These are phyloP conservation scores for Hyaloperonospora arabidopsidis DNA, from an alignment of 352 stramenopile species.

Conservation along the genomic window DNA sequence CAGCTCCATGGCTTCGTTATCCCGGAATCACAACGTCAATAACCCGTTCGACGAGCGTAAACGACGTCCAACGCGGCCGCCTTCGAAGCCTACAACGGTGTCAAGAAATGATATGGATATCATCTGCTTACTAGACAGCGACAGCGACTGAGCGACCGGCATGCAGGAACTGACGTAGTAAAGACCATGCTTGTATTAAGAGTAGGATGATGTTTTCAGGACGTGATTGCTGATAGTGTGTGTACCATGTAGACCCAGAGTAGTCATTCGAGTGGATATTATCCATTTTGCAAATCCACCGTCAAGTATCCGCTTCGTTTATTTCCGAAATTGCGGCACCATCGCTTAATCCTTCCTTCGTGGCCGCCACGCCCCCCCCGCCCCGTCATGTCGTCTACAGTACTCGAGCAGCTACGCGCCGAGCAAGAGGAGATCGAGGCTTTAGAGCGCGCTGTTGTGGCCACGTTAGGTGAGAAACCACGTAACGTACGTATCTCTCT, in stretches of 20 bases:
- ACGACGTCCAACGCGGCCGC: conserved; percentile 15
- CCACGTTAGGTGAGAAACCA: conserved; percentile 68
- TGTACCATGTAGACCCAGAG: neutral
- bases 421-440: conserved; percentile 78
- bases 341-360: too few species aligned
- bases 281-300: conserved; percentile 11
- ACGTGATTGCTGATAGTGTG: conserved; percentile 2
- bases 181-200: conserved; percentile 14
- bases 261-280: conserved; percentile 3
- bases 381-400: conserved; percentile 68
- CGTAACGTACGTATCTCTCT: conserved; percentile 53
- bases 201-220: conserved; percentile 4
- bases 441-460: conserved; percentile 63
- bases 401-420: conserved; percentile 74
- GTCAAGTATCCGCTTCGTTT: conserved; percentile 2
- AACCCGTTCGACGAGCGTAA: conserved; percentile 41
- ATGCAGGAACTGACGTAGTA: conserved; percentile 2
- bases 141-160: conserved; percentile 45
- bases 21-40: conserved; percentile 47
- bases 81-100: conserved; percentile 16
- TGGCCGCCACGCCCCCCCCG: neutral
- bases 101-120: conserved; percentile 43
- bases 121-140: conserved; percentile 72
- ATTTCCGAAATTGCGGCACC: conserved; percentile 11
- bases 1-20: conserved; percentile 57